phyloP scores from a whole-genome alignment of 2,329 filamentous ascomycete genomes.

The Colletotrichum liriopes region DNA sequence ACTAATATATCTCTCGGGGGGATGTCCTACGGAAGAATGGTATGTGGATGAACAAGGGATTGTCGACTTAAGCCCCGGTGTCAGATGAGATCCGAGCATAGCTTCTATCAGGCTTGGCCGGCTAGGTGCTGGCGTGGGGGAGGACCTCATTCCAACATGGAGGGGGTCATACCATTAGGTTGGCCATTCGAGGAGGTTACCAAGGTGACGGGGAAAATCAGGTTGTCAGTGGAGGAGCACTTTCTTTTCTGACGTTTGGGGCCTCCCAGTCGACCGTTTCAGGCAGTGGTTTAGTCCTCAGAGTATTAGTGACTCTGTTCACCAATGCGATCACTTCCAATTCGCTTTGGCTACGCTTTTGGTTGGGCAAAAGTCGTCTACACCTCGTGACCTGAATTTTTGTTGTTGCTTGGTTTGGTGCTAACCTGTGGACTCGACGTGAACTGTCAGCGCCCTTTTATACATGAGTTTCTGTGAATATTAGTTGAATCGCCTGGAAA shows the following conservation, averaged over 20 bases:
- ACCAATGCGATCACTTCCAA: not conserved
- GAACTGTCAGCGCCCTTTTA: not conserved
- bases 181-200: not conserved
- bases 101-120: not conserved
- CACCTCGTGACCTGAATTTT: not conserved
- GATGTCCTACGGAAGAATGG: not conserved
- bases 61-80: not conserved
- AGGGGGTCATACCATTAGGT: not conserved
- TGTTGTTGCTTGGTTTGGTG: not conserved
- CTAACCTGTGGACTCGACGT: not conserved
- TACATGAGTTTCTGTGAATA: not conserved
- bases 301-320: not conserved
- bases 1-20: not conserved
- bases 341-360: not conserved
- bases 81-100: not conserved
- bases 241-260: not conserved
- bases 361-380: not conserved
- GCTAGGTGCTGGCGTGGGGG: not conserved
- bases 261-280: not conserved
- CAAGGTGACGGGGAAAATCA: not conserved
- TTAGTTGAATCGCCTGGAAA: no score
- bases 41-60: not conserved
- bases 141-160: not conserved
- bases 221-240: not conserved
- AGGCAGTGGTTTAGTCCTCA: not conserved